Evolutionary conservation across 2,329 filamentous ascomycete genomes (phyloP).

Genomic region (Acrodontium crateriforme): DNA sequence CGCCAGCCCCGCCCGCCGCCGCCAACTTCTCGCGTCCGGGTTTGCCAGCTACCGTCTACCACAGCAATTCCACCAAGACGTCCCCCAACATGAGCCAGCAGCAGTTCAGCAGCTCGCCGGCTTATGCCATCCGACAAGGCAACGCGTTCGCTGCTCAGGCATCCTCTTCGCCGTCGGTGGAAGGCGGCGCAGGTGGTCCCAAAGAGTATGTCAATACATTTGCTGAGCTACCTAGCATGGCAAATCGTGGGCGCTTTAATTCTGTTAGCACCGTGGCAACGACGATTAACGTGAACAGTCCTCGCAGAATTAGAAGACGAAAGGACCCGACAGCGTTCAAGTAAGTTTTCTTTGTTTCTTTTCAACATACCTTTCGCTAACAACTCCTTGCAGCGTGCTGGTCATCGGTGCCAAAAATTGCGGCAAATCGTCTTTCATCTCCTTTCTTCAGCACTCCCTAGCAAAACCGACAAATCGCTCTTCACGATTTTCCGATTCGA

Average conservation of each 20-base stretch:
- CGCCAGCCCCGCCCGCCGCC: slow-evolving; percentile 1
- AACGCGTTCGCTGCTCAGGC: slow-evolving; percentile 8
- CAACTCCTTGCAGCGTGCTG: slow-evolving; percentile 51
- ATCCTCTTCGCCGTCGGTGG: slow-evolving; percentile 12
- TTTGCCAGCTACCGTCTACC: slow-evolving; percentile 8
- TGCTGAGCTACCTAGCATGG: slow-evolving; percentile 76
- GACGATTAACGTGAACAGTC: slow-evolving; percentile 83
- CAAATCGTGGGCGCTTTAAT: slow-evolving; percentile 85
- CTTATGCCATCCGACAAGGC: slow-evolving; percentile 13
- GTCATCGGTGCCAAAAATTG: slow-evolving; percentile 76
- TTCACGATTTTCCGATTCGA: slow-evolving; percentile 2
- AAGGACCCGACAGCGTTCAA: slow-evolving; percentile 98
- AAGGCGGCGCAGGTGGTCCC: slow-evolving; percentile 18
- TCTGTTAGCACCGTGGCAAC: slow-evolving; percentile 91
- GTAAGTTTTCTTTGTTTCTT: slow-evolving; percentile 43
- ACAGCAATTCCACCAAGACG: slow-evolving; percentile 10
- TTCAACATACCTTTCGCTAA: slow-evolving; percentile 1
- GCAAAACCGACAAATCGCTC: slow-evolving; percentile 61
- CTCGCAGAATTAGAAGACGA: slow-evolving; percentile 77
- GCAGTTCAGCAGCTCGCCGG: slow-evolving; percentile 16
- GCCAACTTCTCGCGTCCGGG: slow-evolving; percentile 22
- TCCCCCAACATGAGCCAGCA: too few relatives aligned
- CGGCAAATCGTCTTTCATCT: slow-evolving; percentile 93
- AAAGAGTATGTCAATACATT: slow-evolving; percentile 57
- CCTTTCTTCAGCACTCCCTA: slow-evolving; percentile 80